Evolutionary conservation across 2,329 filamentous ascomycete genomes (phyloP), one percentile per base, ranked within the genome.

Genomic region (Fulvia fulva): DNA sequence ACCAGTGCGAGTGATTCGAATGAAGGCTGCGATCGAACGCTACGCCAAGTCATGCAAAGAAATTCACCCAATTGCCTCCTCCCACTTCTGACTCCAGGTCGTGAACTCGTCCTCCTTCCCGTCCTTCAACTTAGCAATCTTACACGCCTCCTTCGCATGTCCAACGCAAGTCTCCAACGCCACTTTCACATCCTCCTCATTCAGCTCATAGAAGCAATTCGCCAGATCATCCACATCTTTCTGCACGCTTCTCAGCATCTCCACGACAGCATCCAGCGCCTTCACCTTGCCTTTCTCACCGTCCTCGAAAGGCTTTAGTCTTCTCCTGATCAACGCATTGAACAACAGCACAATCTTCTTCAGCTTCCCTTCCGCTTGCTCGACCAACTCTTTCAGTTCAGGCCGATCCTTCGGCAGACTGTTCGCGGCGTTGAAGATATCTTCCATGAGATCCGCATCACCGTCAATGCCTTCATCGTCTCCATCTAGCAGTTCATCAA

Each of bases 51-150:
- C 34, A 11, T 22, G 7, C 34, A 12, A 23, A 19, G 25, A 25
- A 5, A 23, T 58, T 68, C 63, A 68, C 41, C 64, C 62, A 45
- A 73, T 63, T 6, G 70, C 68, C n/a, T 70, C 68, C 34, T 68
- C 59, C 81, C 81, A 85, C 52, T 81, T 83, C 51, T 76, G 78
- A n/a, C 81, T 84, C 91, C 91, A 96, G 16, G 82, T 78, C 0
- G 86, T 88, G 69, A 95, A 96, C 67, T 88, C 89, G 67, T 96
- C 91, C 19, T 83, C 79, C 49, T 81, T 74, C 0, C 81, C 86
- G 2, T 81, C 74, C 88, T 80, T 78, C 58, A 78, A 75, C 51
- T 77, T 76, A 12, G 90, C 73, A 50, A 87, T 69, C 56, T 83
- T 80, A 0, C 82, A 79, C 0, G 80, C 82, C 0, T 74, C 76